A percentile compares a stretch with the other conserved stretches of the same genome.
Evolutionary conservation across 805 yeast species (phyloP).

Genomic region (Wickerhamiella nectarea): DNA sequence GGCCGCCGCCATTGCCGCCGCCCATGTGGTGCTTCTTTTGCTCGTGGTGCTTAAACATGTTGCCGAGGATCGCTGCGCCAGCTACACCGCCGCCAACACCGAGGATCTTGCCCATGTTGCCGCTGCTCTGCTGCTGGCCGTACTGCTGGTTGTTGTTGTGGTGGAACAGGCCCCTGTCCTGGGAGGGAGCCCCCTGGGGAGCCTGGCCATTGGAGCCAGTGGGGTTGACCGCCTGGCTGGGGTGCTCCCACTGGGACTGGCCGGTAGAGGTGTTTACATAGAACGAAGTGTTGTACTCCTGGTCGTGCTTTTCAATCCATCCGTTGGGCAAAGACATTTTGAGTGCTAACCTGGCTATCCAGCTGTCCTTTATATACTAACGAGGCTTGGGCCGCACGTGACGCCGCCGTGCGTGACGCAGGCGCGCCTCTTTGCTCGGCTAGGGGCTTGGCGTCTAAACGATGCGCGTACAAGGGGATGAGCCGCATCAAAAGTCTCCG

Average conservation of each 20-base stretch:
- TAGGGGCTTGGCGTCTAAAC: too few relatives aligned
- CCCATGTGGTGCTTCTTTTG: neutral
- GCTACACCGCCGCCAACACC: slow-evolving; percentile 22
- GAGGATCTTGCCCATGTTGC: slow-evolving; percentile 32
- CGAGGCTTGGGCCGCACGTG: too few relatives aligned
- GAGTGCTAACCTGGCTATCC: neutral
- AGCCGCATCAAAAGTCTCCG: slow-evolving; percentile 5
- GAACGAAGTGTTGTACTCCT: slow-evolving; percentile 51
- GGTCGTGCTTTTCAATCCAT: slow-evolving; percentile 28
- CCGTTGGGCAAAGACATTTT: slow-evolving; percentile 20
- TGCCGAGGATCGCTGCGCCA: slow-evolving; percentile 21
- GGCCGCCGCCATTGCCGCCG: neutral
- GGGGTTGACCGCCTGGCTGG: slow-evolving; percentile 25
- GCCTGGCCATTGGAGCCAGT: slow-evolving; percentile 11
- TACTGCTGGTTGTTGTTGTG: slow-evolving; percentile 21
- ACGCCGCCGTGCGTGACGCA: too few relatives aligned
- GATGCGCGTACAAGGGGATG: too few relatives aligned
- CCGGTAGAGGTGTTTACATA: slow-evolving; percentile 60
- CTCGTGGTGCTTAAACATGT: neutral
- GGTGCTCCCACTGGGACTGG: slow-evolving; percentile 84
- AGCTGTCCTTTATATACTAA: too few relatives aligned
- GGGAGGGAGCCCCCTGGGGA: too few relatives aligned
- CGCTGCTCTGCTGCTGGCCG: slow-evolving; percentile 2
- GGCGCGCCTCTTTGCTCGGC: too few relatives aligned
- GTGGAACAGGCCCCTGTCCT: slow-evolving; percentile 15